phyloP scores from a whole-genome alignment of 108 stramenopile species.

The Cylindrotheca closterium region DNA sequence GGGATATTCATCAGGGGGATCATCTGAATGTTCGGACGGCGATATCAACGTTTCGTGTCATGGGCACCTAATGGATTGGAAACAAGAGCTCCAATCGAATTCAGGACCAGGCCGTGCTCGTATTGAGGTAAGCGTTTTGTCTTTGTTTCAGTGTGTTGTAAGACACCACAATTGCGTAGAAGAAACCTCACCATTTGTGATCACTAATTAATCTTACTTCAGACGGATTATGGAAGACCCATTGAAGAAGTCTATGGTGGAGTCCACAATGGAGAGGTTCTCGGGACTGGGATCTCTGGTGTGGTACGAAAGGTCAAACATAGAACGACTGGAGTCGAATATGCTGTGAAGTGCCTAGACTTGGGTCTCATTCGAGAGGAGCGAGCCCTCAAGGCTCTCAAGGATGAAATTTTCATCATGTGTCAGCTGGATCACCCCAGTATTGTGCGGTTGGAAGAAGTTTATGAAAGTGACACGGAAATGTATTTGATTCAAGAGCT shows the following conservation, averaged over 20 bases:
- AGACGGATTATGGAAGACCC: constrained; percentile 63
- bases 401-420: constrained; percentile 86
- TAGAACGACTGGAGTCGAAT: constrained; percentile 68
- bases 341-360: constrained; percentile 82
- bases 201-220: neutral
- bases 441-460: constrained; percentile 81
- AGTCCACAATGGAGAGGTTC: constrained; percentile 72
- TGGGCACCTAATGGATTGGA: constrained; percentile 7
- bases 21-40: neutral
- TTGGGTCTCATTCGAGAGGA: constrained; percentile 62
- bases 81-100: constrained; percentile 15
- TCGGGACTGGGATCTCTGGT: constrained; percentile 81
- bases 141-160: neutral
- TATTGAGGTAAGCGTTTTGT: constrained; percentile 30
- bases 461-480: constrained; percentile 66
- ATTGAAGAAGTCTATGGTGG: constrained; percentile 86
- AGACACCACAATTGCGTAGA: too few species aligned
- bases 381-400: constrained; percentile 53
- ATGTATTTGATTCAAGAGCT: constrained; percentile 83
- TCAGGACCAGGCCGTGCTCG: constrained; percentile 27
- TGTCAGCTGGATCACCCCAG: constrained; percentile 91
- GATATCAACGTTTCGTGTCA: neutral
- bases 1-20: constrained; percentile 19
- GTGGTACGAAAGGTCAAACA: constrained; percentile 77
- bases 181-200: neutral